Evolutionary conservation across 371 early-diverging fungal genomes (phyloP), one percentile per base, ranked within the genome.

Genomic region (Mortierella sp.): DNA sequence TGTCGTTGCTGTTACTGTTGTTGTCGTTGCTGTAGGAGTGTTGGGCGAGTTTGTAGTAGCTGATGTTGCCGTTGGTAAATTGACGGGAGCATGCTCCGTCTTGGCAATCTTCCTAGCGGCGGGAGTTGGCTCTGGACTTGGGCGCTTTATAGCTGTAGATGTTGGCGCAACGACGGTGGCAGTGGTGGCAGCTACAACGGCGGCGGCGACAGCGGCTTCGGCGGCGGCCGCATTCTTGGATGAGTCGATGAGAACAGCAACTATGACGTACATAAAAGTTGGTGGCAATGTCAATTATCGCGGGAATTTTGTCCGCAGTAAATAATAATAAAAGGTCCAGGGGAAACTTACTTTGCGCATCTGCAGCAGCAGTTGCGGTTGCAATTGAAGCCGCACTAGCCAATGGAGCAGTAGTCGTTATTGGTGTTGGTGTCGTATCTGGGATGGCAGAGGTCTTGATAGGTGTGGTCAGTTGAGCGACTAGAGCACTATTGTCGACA

Each of bases 81-180:
- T 33, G 9, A 38, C 45, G 7, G 70, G 40, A 41, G 58, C 36
- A 4, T 67, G 5, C 57, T 73, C 79, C 4, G 58, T 64, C 61
- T 63, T 78, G 58, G 74, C 74, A 33, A 70, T 32, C 50, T 78
- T 78, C 19, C 69, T 66, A 38, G 74, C 47, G 40, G 63, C 40
- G 6, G 67, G 19, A 13, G 47, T 24, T 3, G 74, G 79, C 48
- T 78, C 79, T 4, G 74, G 79, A 43, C 74, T 78, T 21, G 70
- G 47, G 19, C 79, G 66, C 70, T 78, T 77, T 3, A 53, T 32
- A 8, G 41, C 53, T 28, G 43, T 32, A 9, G 68, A 58, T 24
- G 63, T 59, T 55, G 55, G 21, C 8, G 55, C 55, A 11, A 43
- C 43, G 15, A 15, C 43, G 15, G 43, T 43, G 28, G 55, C 7